Conservation (phyloP, 805 yeast species). For the Clavispora santaluciae region DNA sequence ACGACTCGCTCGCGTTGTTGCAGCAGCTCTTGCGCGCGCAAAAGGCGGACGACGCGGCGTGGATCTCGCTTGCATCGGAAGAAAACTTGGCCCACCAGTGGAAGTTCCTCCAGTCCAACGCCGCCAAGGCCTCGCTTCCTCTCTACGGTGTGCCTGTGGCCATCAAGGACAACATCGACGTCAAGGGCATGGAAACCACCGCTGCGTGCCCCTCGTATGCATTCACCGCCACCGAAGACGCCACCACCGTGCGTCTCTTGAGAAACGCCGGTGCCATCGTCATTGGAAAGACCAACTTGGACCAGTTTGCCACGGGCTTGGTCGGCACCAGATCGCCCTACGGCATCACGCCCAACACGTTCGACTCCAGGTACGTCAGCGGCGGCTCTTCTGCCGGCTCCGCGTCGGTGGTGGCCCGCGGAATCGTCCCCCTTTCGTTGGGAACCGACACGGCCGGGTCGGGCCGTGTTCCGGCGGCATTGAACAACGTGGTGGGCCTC, state of each 20-base stretch:
- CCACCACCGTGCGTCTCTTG: constrained; percentile 69
- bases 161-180: constrained; percentile 93
- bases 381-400: constrained; percentile 98
- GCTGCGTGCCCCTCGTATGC: constrained; percentile 91
- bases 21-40: constrained; percentile 44
- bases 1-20: constrained; percentile 52
- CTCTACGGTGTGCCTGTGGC: constrained; percentile 95
- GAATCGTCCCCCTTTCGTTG: constrained; percentile 80
- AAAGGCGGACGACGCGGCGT: constrained; percentile 71
- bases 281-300: constrained; percentile 90
- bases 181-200: constrained; percentile 73
- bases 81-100: constrained; percentile 73
- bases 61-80: constrained; percentile 75
- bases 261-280: constrained; percentile 89
- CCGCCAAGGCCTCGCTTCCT: constrained; percentile 51
- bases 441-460: constrained; percentile 99
- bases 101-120: constrained; percentile 62
- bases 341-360: constrained; percentile 81
- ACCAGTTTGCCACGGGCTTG: constrained; percentile 95
- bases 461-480: constrained; percentile 94
- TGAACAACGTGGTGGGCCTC: constrained; percentile 86
- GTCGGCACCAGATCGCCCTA: constrained; percentile 96
- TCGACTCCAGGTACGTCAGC: constrained; percentile 70
- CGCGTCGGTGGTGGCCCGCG: constrained; percentile 86
- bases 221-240: constrained; percentile 64